These are phyloP conservation scores for Myxozyma vanderwaltii DNA, from an alignment of 805 yeast genomes.

Conservation along the genomic window DNA sequence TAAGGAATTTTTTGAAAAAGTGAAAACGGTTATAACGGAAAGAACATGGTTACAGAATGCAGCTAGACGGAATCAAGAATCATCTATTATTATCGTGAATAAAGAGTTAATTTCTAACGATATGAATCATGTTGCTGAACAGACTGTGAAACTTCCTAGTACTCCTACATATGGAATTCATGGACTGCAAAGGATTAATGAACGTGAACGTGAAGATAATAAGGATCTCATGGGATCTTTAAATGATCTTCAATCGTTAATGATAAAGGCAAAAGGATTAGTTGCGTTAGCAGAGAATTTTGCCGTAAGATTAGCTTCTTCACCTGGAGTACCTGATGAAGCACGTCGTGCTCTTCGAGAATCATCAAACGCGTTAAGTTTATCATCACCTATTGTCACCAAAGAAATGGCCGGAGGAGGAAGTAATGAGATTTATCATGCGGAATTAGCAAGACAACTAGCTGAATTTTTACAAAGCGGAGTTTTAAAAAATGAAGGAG, in stretches of 20 bases:
- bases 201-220: constrained; percentile 57
- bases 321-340: constrained; percentile 44
- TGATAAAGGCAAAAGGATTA: constrained; percentile 75
- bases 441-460: constrained; percentile 75
- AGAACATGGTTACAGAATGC: constrained; percentile 49
- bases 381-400: constrained; percentile 40
- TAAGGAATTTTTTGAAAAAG: constrained; percentile 52
- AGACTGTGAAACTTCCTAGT: constrained; percentile 41
- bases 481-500: constrained; percentile 55
- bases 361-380: constrained; percentile 42
- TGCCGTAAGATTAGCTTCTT: constrained; percentile 39
- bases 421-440: constrained; percentile 40
- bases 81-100: constrained; percentile 58
- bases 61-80: constrained; percentile 9
- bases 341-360: constrained; percentile 44
- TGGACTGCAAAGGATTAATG: constrained; percentile 63
- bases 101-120: constrained; percentile 50
- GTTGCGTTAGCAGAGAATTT: constrained; percentile 53
- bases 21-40: constrained; percentile 51
- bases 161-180: constrained; percentile 69
- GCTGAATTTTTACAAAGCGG: constrained; percentile 64
- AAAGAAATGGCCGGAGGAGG: constrained; percentile 46
- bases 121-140: constrained; percentile 2
- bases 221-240: constrained; percentile 65
- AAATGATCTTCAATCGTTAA: constrained; percentile 72